Base-by-base conservation (phyloP, 495 filamentous ascomycete genomes). In the Lindgomyces ingoldianus region DNA sequence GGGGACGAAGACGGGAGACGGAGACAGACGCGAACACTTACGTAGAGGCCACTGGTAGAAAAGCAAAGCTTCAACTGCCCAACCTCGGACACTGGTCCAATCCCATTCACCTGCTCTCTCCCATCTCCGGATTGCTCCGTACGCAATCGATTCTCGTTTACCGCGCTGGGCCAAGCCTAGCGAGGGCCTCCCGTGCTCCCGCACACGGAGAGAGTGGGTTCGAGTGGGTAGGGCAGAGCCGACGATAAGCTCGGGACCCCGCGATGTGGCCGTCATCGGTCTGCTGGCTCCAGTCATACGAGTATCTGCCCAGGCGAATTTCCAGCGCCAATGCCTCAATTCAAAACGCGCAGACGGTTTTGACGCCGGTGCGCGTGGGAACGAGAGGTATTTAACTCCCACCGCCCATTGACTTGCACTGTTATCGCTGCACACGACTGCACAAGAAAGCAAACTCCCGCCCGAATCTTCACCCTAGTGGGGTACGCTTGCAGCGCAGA, bases 251-350 rank as follows among this genome's bases (percentile, higher is more conserved):
- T 49, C 16, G 36, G 39, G 48, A 24, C 33, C 56, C 33, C 47
- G 52, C 3, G 29, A 62, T 65, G 62, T 50, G 33, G 65, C 52
- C 54, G 48, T 65, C 66, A 64, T 65, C 62, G 56, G 62, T 62
- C 44, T 39, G 67, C 45, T 60, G 30, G 44, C n/a, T 41, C 27
- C 48, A 60, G 54, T 61, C 61, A 46, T 53, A 52, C 63, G 19
- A 57, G 29, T 41, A 21, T 53, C 22, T 48, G 27, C 54, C 29
- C 53, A 59, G 66, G 30, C 49, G 48, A n/a, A 26, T 24, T 25
- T 12, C 53, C 42, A 30, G 46, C 33, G 30, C 36, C 61, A 60
- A 60, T 45, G 50, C 12, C 4, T 46, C 57, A 52, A 55, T 2
- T 21, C 50, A 64, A 14, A n/a, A 18, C 26, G 46, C 27, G 18